Percentiles rank a stretch among this genome's conserved stretches.
phyloP scores from a whole-genome alignment of 2,329 filamentous ascomycete species.

The Claviceps cyperi region DNA sequence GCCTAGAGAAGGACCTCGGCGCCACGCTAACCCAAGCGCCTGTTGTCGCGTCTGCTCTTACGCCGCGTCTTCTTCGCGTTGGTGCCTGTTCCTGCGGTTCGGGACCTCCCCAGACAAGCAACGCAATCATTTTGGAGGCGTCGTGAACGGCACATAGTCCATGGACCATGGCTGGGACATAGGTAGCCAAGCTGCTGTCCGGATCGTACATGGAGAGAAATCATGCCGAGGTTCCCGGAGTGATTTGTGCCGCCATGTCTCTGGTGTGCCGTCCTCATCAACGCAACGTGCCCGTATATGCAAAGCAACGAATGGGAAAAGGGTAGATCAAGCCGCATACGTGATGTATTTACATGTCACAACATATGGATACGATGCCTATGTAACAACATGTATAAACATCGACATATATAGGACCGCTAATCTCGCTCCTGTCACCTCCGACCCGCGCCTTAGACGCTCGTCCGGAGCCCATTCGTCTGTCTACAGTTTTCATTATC shows the following conservation, averaged over 20 bases:
- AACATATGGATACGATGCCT: too few species aligned
- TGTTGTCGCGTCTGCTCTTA: not conserved
- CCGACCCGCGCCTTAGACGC: not conserved
- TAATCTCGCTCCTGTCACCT: not conserved
- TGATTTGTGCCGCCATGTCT: slow-evolving; percentile 4
- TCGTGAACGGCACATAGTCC: not conserved
- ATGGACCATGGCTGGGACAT: not conserved
- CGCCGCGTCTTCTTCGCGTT: not conserved
- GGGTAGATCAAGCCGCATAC: not conserved
- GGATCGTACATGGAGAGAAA: not conserved
- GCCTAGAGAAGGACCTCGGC: slow-evolving; percentile 2
- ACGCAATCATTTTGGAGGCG: not conserved
- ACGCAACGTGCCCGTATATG: not conserved
- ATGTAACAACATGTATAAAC: not conserved
- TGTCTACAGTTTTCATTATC: too few species aligned
- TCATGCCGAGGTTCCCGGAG: not conserved
- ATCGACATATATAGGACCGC: not conserved
- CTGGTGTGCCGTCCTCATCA: slow-evolving; percentile 1
- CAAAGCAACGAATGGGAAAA: not conserved
- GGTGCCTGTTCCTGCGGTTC: not conserved
- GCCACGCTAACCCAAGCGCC: not conserved
- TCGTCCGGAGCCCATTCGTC: not conserved
- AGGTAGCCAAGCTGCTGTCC: not conserved
- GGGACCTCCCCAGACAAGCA: not conserved
- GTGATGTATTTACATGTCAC: too few species aligned